Conservation (phyloP, 148 eudicot genomes). For the Linanthus parryae region DNA sequence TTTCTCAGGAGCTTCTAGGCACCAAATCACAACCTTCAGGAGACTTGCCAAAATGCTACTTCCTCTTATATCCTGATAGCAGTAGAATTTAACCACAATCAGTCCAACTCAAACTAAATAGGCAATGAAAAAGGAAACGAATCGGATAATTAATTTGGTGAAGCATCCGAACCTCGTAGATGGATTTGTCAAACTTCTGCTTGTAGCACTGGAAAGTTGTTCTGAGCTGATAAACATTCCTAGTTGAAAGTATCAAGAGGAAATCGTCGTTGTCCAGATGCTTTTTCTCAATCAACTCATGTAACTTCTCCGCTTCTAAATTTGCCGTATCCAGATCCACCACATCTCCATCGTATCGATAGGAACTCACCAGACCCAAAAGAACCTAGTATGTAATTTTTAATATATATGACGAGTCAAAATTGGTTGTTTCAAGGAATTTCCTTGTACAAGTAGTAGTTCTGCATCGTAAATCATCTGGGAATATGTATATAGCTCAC, state of each 20-base stretch:
- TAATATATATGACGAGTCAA: not conserved
- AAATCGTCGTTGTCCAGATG: constrained; percentile 52
- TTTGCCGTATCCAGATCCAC: constrained; percentile 50
- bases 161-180: constrained; percentile 40
- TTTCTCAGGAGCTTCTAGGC: constrained; percentile 71
- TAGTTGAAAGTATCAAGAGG: constrained; percentile 49
- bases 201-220: constrained; percentile 54
- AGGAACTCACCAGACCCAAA: constrained; percentile 68
- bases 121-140: too few relatives aligned
- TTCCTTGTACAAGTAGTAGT: not conserved
- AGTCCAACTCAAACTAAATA: too few relatives aligned
- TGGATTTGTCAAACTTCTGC: constrained; percentile 37
- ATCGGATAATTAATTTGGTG: not conserved
- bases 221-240: constrained; percentile 68
- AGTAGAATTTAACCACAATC: too few relatives aligned
- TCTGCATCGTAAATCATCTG: not conserved
- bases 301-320: constrained; percentile 50
- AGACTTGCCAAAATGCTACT: constrained; percentile 36
- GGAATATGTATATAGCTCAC: constrained; percentile 19
- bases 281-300: constrained; percentile 39
- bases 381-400: too few relatives aligned
- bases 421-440: not conserved
- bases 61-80: too few relatives aligned
- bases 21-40: constrained; percentile 39
- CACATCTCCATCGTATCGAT: constrained; percentile 51